Evolutionary conservation across 2,329 filamentous ascomycete species (phyloP).

Genomic region (Clonostachys solani): DNA sequence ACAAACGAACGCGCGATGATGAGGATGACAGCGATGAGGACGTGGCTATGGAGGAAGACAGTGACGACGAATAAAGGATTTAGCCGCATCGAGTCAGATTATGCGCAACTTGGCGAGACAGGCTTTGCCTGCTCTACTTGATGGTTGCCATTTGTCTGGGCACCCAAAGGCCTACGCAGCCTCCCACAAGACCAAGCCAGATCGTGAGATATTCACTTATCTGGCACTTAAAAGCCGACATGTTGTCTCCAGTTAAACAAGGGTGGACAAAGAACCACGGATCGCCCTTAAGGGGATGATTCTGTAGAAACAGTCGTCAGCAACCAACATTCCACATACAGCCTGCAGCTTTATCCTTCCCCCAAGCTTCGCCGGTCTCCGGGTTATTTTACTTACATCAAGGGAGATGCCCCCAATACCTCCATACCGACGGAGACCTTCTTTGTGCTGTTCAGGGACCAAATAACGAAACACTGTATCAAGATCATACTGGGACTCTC

Average conservation of each 20-base stretch:
- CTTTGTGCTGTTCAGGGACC: constrained; percentile 63
- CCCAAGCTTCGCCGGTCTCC: constrained; percentile 1
- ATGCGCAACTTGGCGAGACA: neutral
- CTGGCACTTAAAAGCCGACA: constrained; percentile 60
- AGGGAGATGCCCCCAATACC: constrained; percentile 71
- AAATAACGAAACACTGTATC: constrained; percentile 68
- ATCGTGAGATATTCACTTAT: constrained; percentile 72
- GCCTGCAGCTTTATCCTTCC: constrained; percentile 6
- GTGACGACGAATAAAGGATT: constrained; percentile 61
- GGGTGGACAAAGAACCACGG: constrained; percentile 91
- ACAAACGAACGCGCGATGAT: constrained; percentile 70
- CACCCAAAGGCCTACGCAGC: constrained; percentile 73
- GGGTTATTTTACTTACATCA: constrained; percentile 54
- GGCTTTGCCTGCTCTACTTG: neutral
- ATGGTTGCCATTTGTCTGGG: constrained; percentile 67
- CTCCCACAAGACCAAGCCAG: constrained; percentile 86
- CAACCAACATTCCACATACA: too few relatives aligned
- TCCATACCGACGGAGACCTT: constrained; percentile 54
- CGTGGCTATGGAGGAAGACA: constrained; percentile 66
- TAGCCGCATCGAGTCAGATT: neutral
- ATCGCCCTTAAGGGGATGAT: constrained; percentile 76
- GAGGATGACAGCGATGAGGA: constrained; percentile 64
- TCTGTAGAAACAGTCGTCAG: constrained; percentile 42
- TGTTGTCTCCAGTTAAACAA: constrained; percentile 79
- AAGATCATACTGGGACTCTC: constrained; percentile 55